Conservation (phyloP, 352 stramenopile genomes). For the Phytophthora syringae region DNA sequence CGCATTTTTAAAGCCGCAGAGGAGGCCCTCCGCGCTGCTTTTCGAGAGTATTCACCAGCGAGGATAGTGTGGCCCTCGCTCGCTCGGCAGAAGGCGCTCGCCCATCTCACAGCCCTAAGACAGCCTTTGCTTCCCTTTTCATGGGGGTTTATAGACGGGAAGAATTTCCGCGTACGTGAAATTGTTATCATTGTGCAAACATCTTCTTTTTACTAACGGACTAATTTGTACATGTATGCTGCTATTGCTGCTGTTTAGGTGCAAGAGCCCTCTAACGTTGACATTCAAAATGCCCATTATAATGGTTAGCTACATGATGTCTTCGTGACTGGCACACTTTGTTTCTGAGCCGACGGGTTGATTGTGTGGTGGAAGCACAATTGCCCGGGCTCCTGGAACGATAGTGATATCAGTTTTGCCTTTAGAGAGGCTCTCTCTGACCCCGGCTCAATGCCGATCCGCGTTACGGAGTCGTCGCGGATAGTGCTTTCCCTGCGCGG, state of each 20-base stretch:
- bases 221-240: too few relatives aligned
- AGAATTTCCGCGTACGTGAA: constrained; percentile 12
- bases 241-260: too few relatives aligned
- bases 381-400: neutral
- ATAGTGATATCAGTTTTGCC: neutral
- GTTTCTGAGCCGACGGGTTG: neutral
- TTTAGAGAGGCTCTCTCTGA: neutral
- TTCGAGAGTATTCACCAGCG: neutral
- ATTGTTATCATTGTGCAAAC: too few relatives aligned
- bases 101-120: neutral
- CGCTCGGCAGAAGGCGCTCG: neutral
- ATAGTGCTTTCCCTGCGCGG: neutral
- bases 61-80: constrained; percentile 6
- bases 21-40: neutral
- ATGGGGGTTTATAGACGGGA: constrained; percentile 25
- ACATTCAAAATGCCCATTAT: neutral
- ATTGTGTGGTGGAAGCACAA: neutral
- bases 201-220: too few relatives aligned
- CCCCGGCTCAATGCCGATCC: too few relatives aligned
- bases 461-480: too few relatives aligned
- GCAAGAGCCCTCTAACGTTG: neutral
- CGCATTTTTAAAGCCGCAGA: neutral
- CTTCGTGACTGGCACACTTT: neutral
- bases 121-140: constrained; percentile 16
- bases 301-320: neutral